Base-by-base conservation (phyloP, 805 yeast species). In the Candida qinlingensis region DNA sequence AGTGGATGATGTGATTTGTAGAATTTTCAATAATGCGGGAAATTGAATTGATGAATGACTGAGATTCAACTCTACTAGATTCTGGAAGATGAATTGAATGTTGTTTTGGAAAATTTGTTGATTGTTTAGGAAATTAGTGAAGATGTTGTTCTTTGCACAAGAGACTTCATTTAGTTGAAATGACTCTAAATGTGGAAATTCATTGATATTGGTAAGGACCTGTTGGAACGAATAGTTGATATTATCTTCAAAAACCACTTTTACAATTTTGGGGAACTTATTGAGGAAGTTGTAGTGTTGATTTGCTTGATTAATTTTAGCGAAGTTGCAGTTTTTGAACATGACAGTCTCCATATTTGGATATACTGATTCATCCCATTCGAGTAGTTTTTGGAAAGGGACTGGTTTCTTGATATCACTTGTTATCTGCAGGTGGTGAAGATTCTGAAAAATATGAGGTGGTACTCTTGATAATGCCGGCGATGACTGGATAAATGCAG, bases 41-140 rank as follows among this genome's bases (percentile, higher is more conserved):
- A 47, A 56, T 8, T 62, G 56, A 4, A 61, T 58, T 11, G 57
- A 54, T 1, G 63, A 57, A 8, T 60, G 60, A 1, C 61, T 55
- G 9, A 61, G 37, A 37, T 61, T 61, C 36, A 61, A 43, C 6
- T 47, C 41, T 2, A 42, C 41, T 5, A 61, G 33, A 5, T 48
- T 35, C 2, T 41, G 31, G 28, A 60, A 61, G 5, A 56, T 45
- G 19, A 44, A 44, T 27, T 44, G 38, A 10, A 47, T 47, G 36
- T 47, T 47, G 28, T 43, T 39, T 25, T 35, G 42, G 26, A 44
- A 37, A 8, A 47, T 47, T 25, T 47, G 42, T 26, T 43, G 47
- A 31, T 47, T 43, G 42, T 40, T 47, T 10, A 47, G 13, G 35
- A 44, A 44, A 29, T 40, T 44, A 26, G 47, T 41, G 34, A 35